Conservation (phyloP, 163 green algal genomes). For the Volvox carteri region DNA sequence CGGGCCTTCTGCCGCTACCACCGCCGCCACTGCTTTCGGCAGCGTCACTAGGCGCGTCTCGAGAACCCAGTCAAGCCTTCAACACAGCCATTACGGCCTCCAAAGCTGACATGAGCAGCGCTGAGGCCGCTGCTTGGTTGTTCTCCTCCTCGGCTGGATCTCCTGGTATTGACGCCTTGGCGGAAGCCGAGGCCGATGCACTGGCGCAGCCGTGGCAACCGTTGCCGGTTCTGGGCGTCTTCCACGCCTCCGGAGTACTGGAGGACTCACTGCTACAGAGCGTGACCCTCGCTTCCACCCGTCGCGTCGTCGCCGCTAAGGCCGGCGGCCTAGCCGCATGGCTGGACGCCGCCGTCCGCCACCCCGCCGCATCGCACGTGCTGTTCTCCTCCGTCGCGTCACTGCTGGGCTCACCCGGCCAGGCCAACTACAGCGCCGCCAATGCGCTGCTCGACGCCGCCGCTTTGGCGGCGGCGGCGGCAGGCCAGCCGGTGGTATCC, state of each 20-base stretch:
- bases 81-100: constrained; percentile 46
- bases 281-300: constrained; percentile 56
- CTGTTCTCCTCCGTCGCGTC: constrained; percentile 62
- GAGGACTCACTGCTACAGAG: constrained; percentile 77
- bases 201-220: background rate
- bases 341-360: background rate
- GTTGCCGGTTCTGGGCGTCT: constrained; percentile 49
- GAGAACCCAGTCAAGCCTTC: background rate
- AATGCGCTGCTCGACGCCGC: constrained; percentile 74
- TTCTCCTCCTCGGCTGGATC: background rate
- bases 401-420: constrained; percentile 84
- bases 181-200: background rate
- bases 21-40: background rate
- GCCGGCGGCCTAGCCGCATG: constrained; percentile 39
- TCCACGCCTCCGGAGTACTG: constrained; percentile 88
- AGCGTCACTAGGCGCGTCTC: background rate
- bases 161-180: background rate
- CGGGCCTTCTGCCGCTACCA: constrained; percentile 16
- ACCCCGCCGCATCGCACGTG: constrained; percentile 22
- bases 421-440: constrained; percentile 88
- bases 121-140: constrained; percentile 37
- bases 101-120: constrained; percentile 45
- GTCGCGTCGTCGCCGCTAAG: constrained; percentile 63
- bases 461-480: background rate
- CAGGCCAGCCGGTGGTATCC: constrained; percentile 59